These are phyloP conservation scores for Rhododendron ferrugineum DNA, from an alignment of 148 eudicot genomes.

Conservation along the genomic window DNA sequence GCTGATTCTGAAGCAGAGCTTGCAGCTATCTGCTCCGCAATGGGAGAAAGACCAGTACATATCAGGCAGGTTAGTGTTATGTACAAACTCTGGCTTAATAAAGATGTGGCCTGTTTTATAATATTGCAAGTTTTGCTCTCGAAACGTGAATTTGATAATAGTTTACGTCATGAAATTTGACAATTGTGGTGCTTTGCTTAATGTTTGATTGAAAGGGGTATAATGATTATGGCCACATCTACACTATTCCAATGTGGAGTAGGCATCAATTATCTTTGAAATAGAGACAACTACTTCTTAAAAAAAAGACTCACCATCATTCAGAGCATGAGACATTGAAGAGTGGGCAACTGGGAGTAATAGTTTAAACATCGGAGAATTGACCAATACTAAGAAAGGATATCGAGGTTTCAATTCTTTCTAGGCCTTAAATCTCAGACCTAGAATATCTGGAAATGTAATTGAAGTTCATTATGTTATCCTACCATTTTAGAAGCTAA, in stretches of 20 bases:
- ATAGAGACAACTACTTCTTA: neutral
- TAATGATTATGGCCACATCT: neutral
- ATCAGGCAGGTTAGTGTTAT: slow-evolving; percentile 39
- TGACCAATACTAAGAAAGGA: neutral
- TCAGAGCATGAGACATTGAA: neutral
- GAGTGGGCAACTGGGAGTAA: neutral
- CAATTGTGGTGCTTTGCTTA: neutral
- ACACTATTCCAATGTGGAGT: neutral
- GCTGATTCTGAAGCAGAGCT: slow-evolving; percentile 67
- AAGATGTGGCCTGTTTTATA: neutral
- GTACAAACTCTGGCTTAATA: neutral
- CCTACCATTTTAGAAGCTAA: neutral
- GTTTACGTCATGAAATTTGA: neutral
- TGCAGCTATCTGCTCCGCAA: slow-evolving; percentile 47
- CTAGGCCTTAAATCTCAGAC: neutral
- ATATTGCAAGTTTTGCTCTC: neutral
- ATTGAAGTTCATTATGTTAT: neutral
- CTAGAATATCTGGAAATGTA: neutral
- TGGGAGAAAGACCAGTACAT: slow-evolving; percentile 55
- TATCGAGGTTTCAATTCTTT: neutral
- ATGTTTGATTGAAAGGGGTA: neutral
- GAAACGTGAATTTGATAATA: neutral
- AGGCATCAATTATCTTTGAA: neutral
- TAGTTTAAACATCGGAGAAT: neutral
- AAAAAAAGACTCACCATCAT: neutral